Conservation (phyloP, 306 rosid species). For the Canavalia gladiata region DNA sequence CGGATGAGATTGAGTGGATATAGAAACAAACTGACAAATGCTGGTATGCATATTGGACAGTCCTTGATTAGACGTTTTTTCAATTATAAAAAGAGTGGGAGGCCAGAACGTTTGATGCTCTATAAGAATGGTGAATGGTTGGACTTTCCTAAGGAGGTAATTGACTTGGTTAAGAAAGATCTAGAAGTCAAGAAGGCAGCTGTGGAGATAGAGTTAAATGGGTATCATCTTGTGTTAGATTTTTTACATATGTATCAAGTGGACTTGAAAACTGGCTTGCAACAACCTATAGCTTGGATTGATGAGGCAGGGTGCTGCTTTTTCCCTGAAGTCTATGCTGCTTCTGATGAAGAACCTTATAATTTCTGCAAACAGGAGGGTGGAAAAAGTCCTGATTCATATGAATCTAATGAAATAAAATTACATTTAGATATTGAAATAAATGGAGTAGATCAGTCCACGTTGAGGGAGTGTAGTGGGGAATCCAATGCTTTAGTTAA, state of each 20-base stretch:
- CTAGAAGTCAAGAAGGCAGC: conserved; percentile 69
- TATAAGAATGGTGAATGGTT: conserved; percentile 75
- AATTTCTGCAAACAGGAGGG: conserved; percentile 39
- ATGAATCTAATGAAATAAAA: conserved; percentile 65
- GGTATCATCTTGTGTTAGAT: conserved; percentile 65
- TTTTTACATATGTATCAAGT: conserved; percentile 83
- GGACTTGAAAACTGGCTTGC: conserved; percentile 75
- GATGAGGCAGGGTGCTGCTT: conserved; percentile 82
- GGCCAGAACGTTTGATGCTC: conserved; percentile 78
- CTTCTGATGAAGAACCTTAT: conserved; percentile 49
- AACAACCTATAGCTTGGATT: conserved; percentile 89
- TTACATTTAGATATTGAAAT: conserved; percentile 83
- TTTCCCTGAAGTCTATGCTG: conserved; percentile 75
- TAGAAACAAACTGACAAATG: conserved; percentile 41
- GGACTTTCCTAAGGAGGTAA: conserved; percentile 67
- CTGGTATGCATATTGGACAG: conserved; percentile 47
- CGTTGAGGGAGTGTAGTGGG: conserved; percentile 70
- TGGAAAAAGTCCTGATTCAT: conserved; percentile 43
- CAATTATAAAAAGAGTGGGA: conserved; percentile 72
- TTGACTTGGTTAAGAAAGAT: conserved; percentile 70
- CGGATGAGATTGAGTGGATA: conserved; percentile 56
- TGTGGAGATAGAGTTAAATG: conserved; percentile 71
- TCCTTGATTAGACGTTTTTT: conserved; percentile 61
- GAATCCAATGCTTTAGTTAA: conserved; percentile 70
- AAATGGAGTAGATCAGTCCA: conserved; percentile 57